These are phyloP conservation scores for Clavispora carvajalis DNA, from an alignment of 805 yeast genomes.

Conservation along the genomic window DNA sequence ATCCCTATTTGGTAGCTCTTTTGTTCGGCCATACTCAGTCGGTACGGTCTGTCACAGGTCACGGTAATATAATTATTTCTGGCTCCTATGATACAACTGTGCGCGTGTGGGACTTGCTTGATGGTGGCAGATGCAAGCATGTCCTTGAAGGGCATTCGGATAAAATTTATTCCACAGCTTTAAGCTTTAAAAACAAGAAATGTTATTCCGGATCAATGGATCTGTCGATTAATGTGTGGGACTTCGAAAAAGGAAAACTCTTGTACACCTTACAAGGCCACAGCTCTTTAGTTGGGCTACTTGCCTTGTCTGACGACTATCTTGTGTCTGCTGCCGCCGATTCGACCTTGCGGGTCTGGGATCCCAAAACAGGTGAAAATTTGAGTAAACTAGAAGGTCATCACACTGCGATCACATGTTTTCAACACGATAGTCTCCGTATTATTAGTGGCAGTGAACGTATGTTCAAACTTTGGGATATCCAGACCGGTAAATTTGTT, in stretches of 20 bases:
- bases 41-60: conserved; percentile 83
- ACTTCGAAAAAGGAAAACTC: conserved; percentile 67
- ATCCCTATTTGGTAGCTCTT: conserved; percentile 15
- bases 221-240: conserved; percentile 85
- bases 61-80: conserved; percentile 76
- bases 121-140: conserved; percentile 65
- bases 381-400: conserved; percentile 73
- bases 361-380: conserved; percentile 69
- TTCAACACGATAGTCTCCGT: conserved; percentile 79
- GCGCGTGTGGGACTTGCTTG: conserved; percentile 81
- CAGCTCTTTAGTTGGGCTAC: conserved; percentile 80
- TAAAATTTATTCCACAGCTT: conserved; percentile 81
- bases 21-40: conserved; percentile 58
- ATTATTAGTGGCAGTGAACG: conserved; percentile 87
- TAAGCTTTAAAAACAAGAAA: conserved; percentile 68
- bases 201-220: conserved; percentile 94
- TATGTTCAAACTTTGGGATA: conserved; percentile 84
- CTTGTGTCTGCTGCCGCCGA: conserved; percentile 96
- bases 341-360: conserved; percentile 87
- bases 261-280: conserved; percentile 78
- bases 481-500: conserved; percentile 68
- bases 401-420: conserved; percentile 84
- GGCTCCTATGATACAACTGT: conserved; percentile 90
- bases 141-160: conserved; percentile 81
- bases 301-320: conserved; percentile 69